Evolutionary conservation across 441 rosid genomes (phyloP).

Genomic region (Adansonia rubrostipa): DNA sequence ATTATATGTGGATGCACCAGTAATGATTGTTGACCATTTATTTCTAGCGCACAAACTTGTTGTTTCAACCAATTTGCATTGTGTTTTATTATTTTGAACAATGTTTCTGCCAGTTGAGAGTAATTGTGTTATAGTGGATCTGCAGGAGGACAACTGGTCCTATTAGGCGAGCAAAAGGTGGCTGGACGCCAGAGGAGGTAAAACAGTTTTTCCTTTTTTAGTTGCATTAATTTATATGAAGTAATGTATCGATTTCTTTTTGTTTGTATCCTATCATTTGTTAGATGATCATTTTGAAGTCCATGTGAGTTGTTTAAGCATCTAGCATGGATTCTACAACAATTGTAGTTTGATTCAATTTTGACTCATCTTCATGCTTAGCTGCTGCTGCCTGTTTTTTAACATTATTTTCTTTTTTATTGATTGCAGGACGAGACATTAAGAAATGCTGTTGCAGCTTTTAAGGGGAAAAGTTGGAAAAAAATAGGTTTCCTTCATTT

Average conservation of each 20-base stretch:
- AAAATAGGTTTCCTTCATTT: constrained; percentile 66
- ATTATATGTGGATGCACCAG: neutral
- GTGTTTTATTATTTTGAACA: constrained; percentile 7
- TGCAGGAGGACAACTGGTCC: constrained; percentile 81
- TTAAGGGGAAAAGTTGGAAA: constrained; percentile 94
- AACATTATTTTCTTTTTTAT: constrained; percentile 18
- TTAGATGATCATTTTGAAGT: constrained; percentile 1
- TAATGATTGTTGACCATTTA: neutral
- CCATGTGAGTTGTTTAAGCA: neutral
- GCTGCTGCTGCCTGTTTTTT: constrained; percentile 17
- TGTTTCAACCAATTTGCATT: neutral
- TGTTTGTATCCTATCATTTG: neutral
- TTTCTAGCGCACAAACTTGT: neutral
- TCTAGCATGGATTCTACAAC: neutral
- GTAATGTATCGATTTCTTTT: neutral
- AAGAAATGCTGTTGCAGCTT: constrained; percentile 75
- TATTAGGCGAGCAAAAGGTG: constrained; percentile 58
- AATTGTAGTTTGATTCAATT: constrained; percentile 4
- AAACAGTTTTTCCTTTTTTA: constrained; percentile 28
- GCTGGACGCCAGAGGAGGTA: constrained; percentile 98
- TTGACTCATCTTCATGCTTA: neutral
- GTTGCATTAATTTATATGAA: neutral
- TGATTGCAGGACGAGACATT: constrained; percentile 85
- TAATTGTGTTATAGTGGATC: constrained; percentile 23
- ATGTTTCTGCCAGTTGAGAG: constrained; percentile 19